Conservation (phyloP, 1,139 yeast genomes). For the Suhomyces yuchorum region DNA sequence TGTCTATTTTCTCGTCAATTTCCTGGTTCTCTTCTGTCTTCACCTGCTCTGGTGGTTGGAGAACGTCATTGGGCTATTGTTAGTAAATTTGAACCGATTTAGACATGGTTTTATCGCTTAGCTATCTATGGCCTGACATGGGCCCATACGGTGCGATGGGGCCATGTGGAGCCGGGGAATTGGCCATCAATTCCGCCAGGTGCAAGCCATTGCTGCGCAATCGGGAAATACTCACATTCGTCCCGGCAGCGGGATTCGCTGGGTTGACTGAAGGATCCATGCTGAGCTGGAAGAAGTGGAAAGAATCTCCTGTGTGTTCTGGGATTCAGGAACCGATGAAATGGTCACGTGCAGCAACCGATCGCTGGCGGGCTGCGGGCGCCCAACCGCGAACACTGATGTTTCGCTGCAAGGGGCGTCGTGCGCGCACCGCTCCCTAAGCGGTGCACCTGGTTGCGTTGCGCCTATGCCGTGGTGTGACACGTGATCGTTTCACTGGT, state of each 20-base stretch:
- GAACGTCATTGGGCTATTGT: slow-evolving; percentile 20
- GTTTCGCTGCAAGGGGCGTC: neutral
- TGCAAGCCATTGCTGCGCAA: neutral
- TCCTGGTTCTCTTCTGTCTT: slow-evolving; percentile 12
- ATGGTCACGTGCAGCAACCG: neutral
- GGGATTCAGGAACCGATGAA: neutral
- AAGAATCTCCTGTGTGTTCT: neutral
- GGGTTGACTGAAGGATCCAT: neutral
- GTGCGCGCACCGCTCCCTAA: neutral
- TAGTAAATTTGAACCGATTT: slow-evolving; percentile 8
- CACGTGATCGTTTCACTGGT: too few relatives aligned
- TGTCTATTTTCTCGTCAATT: slow-evolving; percentile 10
- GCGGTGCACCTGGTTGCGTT: too few relatives aligned
- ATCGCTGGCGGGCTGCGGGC: too few relatives aligned
- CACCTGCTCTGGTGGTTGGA: slow-evolving; percentile 20
- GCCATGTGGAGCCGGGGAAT: neutral
- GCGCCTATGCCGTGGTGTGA: too few relatives aligned
- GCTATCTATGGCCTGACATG: too few relatives aligned
- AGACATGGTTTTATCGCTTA: too few relatives aligned
- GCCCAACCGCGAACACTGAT: too few relatives aligned
- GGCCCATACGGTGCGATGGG: neutral
- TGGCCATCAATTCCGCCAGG: neutral
- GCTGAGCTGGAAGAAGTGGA: neutral
- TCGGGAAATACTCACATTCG: neutral
- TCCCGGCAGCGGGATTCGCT: neutral